Percentiles rank a stretch among this genome's conserved stretches.
Evolutionary conservation across 257 asterid species (phyloP).

Genomic region (Leptodermis oblonga): DNA sequence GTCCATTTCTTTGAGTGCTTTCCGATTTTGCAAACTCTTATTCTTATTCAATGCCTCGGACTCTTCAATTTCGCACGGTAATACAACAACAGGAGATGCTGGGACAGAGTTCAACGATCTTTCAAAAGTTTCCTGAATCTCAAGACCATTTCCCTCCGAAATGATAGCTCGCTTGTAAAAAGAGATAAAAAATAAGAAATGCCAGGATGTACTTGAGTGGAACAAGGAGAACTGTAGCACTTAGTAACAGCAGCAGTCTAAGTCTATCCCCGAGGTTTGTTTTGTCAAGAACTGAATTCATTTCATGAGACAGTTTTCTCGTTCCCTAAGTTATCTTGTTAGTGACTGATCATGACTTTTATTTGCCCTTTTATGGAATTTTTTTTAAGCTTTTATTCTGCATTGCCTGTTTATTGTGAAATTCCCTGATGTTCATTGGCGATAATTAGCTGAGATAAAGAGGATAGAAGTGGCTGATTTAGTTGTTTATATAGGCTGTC

Average conservation of each 20-base stretch:
- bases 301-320: no score
- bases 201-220: conserved; percentile 78
- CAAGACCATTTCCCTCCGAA: conserved; percentile 69
- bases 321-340: no score
- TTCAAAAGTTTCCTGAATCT: conserved; percentile 57
- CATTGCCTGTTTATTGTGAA: no score
- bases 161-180: conserved; percentile 84
- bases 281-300: no score
- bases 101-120: conserved; percentile 87
- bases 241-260: conserved; percentile 54
- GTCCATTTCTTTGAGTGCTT: conserved; percentile 16
- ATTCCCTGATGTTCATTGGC: no score
- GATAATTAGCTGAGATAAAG: no score
- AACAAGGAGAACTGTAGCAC: conserved; percentile 54
- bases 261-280: no score
- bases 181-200: conserved; percentile 56
- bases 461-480: no score
- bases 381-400: no score
- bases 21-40: conserved; percentile 19
- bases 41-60: conserved; percentile 21
- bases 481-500: no score
- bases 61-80: conserved; percentile 56
- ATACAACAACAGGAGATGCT: conserved; percentile 83
- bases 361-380: no score
- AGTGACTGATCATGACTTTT: no score